phyloP scores from a whole-genome alignment of 371 early-diverging fungal species.

The Mucor indicus region DNA sequence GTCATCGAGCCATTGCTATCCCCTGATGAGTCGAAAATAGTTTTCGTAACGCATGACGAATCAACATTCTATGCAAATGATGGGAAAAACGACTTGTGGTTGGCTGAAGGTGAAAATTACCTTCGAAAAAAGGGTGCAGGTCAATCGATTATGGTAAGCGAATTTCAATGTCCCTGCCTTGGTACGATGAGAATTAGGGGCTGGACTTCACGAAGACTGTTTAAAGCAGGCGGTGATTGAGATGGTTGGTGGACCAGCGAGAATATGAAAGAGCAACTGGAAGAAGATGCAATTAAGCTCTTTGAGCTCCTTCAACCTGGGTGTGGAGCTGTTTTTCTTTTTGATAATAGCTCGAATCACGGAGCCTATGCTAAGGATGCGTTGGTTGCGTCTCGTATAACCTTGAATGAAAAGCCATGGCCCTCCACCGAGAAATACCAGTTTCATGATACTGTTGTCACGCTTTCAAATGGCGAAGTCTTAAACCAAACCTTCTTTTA shows the following conservation, averaged over 20 bases:
- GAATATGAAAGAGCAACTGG: background rate
- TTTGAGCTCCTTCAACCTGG: conserved; percentile 3
- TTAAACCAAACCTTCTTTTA: too few species aligned
- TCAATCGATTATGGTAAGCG: conserved; percentile 3
- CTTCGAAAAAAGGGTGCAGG: conserved; percentile 7
- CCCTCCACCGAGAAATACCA: too few species aligned
- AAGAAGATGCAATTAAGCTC: background rate
- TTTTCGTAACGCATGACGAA: conserved; percentile 9
- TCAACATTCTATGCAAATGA: conserved; percentile 7
- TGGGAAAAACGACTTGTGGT: background rate
- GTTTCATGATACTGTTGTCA: too few species aligned
- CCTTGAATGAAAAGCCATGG: too few species aligned
- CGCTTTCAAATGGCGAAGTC: too few species aligned
- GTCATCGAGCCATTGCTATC: background rate
- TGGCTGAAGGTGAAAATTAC: background rate
- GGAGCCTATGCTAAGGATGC: conserved; percentile 1
- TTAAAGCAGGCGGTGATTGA: background rate
- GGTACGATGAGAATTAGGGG: background rate
- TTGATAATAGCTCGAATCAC: conserved; percentile 5
- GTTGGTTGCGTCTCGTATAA: too few species aligned
- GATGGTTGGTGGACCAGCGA: background rate
- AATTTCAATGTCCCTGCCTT: conserved; percentile 6
- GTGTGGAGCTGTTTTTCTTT: conserved; percentile 1
- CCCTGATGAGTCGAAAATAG: background rate
- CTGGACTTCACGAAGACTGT: background rate